Percentiles rank a stretch among this genome's conserved stretches.
Evolutionary conservation across 2,329 filamentous ascomycete species (phyloP).

Genomic region (Paracoccidioides brasiliensis): DNA sequence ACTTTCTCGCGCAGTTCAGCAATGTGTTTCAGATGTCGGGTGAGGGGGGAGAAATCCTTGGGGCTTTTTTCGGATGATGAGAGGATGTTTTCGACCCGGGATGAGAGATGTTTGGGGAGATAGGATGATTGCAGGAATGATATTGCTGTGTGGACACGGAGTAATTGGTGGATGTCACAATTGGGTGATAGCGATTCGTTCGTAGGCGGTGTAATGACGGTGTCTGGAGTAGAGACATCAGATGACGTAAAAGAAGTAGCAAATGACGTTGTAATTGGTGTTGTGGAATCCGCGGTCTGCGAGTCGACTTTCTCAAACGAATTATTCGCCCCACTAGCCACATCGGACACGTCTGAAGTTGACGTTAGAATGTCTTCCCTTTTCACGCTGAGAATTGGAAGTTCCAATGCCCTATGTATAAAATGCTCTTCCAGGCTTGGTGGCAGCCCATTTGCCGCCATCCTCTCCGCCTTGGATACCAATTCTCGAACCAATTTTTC

Average conservation of each 20-base stretch:
- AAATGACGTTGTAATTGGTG: slow-evolving; percentile 21
- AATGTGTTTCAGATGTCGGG: slow-evolving; percentile 55
- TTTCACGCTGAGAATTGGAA: slow-evolving; percentile 58
- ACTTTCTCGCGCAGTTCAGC: slow-evolving; percentile 58
- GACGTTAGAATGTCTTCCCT: slow-evolving; percentile 36
- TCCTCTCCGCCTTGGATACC: slow-evolving; percentile 55
- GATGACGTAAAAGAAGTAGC: slow-evolving; percentile 24
- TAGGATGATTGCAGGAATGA: slow-evolving; percentile 40
- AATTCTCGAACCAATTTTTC: slow-evolving; percentile 55
- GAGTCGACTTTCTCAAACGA: slow-evolving; percentile 17
- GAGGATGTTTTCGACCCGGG: slow-evolving; percentile 27
- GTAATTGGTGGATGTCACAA: slow-evolving; percentile 27
- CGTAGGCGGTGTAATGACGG: slow-evolving; percentile 24
- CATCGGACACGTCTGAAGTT: slow-evolving; percentile 16
- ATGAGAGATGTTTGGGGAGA: slow-evolving; percentile 27
- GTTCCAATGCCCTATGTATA: slow-evolving; percentile 60
- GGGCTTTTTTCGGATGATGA: slow-evolving; percentile 21
- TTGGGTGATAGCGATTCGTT: slow-evolving; percentile 16
- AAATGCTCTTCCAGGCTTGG: slow-evolving; percentile 76
- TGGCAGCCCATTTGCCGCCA: slow-evolving; percentile 55
- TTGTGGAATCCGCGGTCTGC: slow-evolving; percentile 22
- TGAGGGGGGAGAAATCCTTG: slow-evolving; percentile 57
- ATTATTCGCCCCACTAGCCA: slow-evolving; percentile 17
- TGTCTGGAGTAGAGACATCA: slow-evolving; percentile 26
- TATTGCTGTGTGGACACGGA: slow-evolving; percentile 38